Base-by-base conservation (phyloP, 257 asterid genomes). In the Phtheirospermum japonicum region DNA sequence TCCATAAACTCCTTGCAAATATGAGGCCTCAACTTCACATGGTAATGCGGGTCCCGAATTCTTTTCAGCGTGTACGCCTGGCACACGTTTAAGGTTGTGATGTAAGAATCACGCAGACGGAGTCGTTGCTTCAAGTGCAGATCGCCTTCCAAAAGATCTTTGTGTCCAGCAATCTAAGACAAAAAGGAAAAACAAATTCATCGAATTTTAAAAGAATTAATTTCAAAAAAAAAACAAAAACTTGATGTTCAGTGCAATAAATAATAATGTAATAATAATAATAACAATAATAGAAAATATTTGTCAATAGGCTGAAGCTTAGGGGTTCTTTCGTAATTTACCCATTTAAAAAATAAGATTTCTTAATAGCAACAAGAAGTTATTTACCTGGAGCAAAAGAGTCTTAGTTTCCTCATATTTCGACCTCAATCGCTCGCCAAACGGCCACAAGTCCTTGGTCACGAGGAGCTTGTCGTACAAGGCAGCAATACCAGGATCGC, bases 131-230 rank as follows among this genome's bases (percentile, higher is more conserved):
- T 82, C 83, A 82, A 32, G 84, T 79, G 72, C 0, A 79, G 83
- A 54, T 82, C 82, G 6, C 89, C 89, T 72, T 82, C 89, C 6
- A 82, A 67, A 4, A 82, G 72, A 43, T 82, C 89, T 65, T 64
- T 79, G 72, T 82, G 89, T 17, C 85, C 89, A 33, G 85, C 89
- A 70, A 82, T 82, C 85, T 82, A 64, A 42, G 49, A 13, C 9
- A 40, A 40, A 4, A 42, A 42, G 10, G 4, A 42, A 42, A 42
- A 42, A 12, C 14, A 42, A 42, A 42, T 13, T 42, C 49, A 13
- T 13, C 49, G 28, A n/a, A 23, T 23, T 23, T 23, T 23, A 23
- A 1, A 23, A 23, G 28, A 23, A 23, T 23, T 23, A 23, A 23
- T 23, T n/a, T n/a, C n/a, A n/a, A n/a, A n/a, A n/a, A n/a, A n/a